phyloP scores from a whole-genome alignment of 1,284 basidiomycete species.

The Cryptococcus wingfieldii region DNA sequence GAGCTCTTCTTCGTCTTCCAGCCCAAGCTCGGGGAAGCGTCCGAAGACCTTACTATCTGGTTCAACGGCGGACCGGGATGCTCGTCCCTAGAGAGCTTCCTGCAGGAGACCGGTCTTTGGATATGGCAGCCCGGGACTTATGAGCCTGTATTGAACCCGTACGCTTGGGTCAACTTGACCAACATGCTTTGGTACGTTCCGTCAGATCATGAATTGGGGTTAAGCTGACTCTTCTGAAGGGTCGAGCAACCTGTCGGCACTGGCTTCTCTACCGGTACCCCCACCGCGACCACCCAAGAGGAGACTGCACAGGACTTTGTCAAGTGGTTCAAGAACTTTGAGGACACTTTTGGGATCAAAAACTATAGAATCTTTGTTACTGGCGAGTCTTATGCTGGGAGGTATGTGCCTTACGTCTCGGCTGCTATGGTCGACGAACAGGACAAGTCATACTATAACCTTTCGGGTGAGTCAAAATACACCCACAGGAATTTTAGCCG shows the following conservation, averaged over 20 bases:
- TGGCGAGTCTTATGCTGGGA: constrained; percentile 45
- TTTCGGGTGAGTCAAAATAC: constrained; percentile 8
- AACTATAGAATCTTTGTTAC: constrained; percentile 33
- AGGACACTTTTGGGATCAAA: constrained; percentile 18
- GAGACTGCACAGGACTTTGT: constrained; percentile 44
- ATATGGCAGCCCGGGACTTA: constrained; percentile 64
- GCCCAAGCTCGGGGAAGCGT: constrained; percentile 18
- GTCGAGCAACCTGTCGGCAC: constrained; percentile 73
- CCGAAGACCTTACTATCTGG: constrained; percentile 32
- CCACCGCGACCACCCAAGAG: constrained; percentile 54
- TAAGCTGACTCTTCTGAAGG: not conserved
- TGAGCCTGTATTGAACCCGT: constrained; percentile 62
- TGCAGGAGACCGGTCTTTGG: constrained; percentile 79
- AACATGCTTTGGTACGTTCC: constrained; percentile 28
- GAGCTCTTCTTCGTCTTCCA: constrained; percentile 21
- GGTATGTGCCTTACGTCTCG: constrained; percentile 50
- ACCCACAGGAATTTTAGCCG: not conserved
- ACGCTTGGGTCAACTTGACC: constrained; percentile 71
- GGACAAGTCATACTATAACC: constrained; percentile 22
- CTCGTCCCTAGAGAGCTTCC: constrained; percentile 68
- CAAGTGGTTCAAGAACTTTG: constrained; percentile 22
- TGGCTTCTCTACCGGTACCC: constrained; percentile 69
- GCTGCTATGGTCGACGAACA: constrained; percentile 25
- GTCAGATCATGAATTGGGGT: not conserved
- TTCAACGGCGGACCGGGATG: constrained; percentile 50